A percentile compares a stretch with the other conserved stretches of the same genome.
phyloP scores from a whole-genome alignment of 768 basidiomycete species.

The Pulveroboletus ravenelii region DNA sequence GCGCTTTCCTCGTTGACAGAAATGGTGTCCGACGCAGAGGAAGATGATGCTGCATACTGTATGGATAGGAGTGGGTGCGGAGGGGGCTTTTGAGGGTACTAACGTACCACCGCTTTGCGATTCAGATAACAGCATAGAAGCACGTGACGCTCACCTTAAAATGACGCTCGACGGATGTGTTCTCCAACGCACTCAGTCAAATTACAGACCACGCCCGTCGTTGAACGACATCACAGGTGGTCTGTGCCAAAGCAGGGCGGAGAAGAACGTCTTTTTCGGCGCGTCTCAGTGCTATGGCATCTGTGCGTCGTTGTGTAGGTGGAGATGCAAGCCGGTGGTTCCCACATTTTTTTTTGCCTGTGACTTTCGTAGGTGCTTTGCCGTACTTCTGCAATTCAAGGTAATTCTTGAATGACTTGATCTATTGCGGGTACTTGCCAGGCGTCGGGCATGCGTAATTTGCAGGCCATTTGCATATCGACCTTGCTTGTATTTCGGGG shows the following conservation, averaged over 20 bases:
- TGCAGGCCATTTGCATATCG: too few relatives aligned
- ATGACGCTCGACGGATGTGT: neutral
- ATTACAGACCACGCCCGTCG: slow-evolving; percentile 25
- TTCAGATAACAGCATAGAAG: too few relatives aligned
- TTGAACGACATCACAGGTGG: slow-evolving; percentile 14
- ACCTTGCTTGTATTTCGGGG: neutral
- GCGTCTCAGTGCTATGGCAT: slow-evolving; percentile 31
- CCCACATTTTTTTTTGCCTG: slow-evolving; percentile 14
- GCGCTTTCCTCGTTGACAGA: too few relatives aligned
- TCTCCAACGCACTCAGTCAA: slow-evolving; percentile 33
- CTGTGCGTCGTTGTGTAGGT: slow-evolving; percentile 13
- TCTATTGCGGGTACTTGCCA: neutral
- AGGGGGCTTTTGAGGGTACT: too few relatives aligned
- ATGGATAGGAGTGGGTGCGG: too few relatives aligned
- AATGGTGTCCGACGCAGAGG: too few relatives aligned
- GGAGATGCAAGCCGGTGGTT: slow-evolving; percentile 30
- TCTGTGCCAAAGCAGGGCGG: slow-evolving; percentile 35
- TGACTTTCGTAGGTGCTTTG: neutral
- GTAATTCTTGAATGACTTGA: neutral
- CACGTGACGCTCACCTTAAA: slow-evolving; percentile 10
- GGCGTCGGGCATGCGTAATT: too few relatives aligned
- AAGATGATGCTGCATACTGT: too few relatives aligned
- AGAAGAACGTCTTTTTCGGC: slow-evolving; percentile 20
- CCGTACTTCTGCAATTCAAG: neutral
- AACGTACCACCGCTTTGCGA: too few relatives aligned